A percentile compares a stretch with the other conserved stretches of the same genome.
These are phyloP conservation scores for Ophiognomonia clavigignenti-juglandacearum DNA, from an alignment of 2,329 filamentous ascomycete species.

Conservation along the genomic window DNA sequence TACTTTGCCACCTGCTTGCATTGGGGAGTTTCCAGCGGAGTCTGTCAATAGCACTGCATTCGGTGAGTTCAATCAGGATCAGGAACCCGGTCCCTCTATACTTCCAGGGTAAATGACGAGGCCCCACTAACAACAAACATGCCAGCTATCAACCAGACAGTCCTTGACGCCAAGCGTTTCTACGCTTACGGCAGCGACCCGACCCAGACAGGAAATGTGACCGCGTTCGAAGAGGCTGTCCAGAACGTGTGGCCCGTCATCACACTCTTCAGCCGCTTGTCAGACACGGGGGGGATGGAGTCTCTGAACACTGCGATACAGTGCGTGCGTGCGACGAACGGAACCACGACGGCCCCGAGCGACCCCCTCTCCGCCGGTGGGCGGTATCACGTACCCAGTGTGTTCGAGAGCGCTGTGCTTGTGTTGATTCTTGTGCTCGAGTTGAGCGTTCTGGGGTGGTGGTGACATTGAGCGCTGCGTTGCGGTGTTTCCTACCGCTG, in stretches of 20 bases:
- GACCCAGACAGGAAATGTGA: background rate
- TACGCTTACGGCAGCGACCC: slow-evolving; percentile 6
- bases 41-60: background rate
- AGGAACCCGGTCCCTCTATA: too few species aligned
- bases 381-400: background rate
- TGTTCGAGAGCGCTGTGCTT: background rate
- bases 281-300: background rate
- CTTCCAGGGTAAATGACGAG: background rate
- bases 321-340: slow-evolving; percentile 5
- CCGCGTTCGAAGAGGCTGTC: background rate
- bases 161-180: slow-evolving; percentile 9
- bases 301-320: slow-evolving; percentile 6
- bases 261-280: slow-evolving; percentile 7
- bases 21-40: background rate
- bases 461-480: too few species aligned
- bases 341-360: background rate
- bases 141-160: slow-evolving; percentile 4
- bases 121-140: background rate
- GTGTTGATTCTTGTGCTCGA: too few species aligned
- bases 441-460: too few species aligned
- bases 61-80: too few species aligned
- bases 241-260: slow-evolving; percentile 7
- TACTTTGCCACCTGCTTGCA: slow-evolving; percentile 1
- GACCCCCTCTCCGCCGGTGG: background rate
- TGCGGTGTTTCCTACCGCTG: too few species aligned